Conservation (phyloP, 371 early-diverging fungal genomes). For the Lichtheimia corymbifera region DNA sequence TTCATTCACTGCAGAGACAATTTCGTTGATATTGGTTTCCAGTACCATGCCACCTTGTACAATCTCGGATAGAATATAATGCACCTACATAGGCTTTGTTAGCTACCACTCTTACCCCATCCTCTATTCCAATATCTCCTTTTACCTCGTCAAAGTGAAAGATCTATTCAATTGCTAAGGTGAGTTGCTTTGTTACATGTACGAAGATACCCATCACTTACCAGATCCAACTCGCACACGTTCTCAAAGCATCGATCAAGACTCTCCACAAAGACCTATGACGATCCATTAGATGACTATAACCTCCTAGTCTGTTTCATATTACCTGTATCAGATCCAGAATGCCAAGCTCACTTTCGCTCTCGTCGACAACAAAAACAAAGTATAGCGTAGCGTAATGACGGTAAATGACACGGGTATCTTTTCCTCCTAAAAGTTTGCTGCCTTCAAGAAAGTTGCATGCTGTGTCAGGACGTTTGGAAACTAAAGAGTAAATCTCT, state of each 20-base stretch:
- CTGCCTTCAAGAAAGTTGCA: slow-evolving; percentile 94
- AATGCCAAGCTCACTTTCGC: slow-evolving; percentile 94
- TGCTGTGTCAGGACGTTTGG: slow-evolving; percentile 81
- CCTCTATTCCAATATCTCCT: not conserved
- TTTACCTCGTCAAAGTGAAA: slow-evolving; percentile 77
- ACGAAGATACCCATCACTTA: slow-evolving; percentile 23
- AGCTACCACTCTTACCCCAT: not conserved
- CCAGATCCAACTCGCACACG: slow-evolving; percentile 95
- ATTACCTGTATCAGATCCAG: slow-evolving; percentile 89
- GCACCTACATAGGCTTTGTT: slow-evolving; percentile 38
- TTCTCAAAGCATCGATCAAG: slow-evolving; percentile 92
- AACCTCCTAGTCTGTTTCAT: not conserved
- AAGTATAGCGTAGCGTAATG: slow-evolving; percentile 94
- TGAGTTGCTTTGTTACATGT: not conserved
- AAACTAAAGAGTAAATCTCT: slow-evolving; percentile 83
- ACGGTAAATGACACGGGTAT: slow-evolving; percentile 91
- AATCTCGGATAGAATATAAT: slow-evolving; percentile 77
- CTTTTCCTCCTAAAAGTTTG: slow-evolving; percentile 79
- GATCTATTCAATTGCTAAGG: slow-evolving; percentile 42
- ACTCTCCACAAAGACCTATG: slow-evolving; percentile 92
- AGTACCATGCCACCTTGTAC: slow-evolving; percentile 79
- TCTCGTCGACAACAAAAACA: slow-evolving; percentile 93
- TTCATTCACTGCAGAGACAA: slow-evolving; percentile 63
- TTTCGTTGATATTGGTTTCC: slow-evolving; percentile 68
- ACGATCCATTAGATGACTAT: not conserved